Base-by-base conservation (phyloP, 805 yeast genomes). In the Ogataea ramenticola region DNA sequence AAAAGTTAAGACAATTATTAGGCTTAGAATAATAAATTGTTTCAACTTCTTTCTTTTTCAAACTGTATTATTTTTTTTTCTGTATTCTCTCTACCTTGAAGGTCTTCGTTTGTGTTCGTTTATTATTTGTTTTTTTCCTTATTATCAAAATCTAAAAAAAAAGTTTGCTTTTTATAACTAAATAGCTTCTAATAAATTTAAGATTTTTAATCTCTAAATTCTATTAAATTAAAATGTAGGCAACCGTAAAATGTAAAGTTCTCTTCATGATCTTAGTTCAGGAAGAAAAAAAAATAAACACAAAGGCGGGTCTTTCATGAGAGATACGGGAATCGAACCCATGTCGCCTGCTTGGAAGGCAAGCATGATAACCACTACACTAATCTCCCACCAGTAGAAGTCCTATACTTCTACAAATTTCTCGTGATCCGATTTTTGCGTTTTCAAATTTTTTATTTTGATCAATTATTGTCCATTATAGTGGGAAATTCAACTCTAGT, bases 251-350 rank as follows among this genome's bases (percentile, higher is more conserved):
- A 26, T 26, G 27, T 8, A 30, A 11, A n/a, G 11, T 32, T n/a
- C n/a, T n/a, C n/a, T n/a, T n/a, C n/a, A n/a, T n/a, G n/a, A n/a
- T n/a, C n/a, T n/a, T n/a, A n/a, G n/a, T n/a, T n/a, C n/a, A 21
- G 22, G 3, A 36, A 32, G 45, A 50, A 57, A 64, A 65, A 62
- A 62, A 55, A 53, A 51, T 51, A 50, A n/a, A n/a, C n/a, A n/a
- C n/a, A n/a, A 54, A 47, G 45, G 47, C 44, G 54, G 53, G 27
- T 16, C 26, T 52, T 46, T 49, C 46, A 52, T 79, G 87, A 81
- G 80, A 79, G 82, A 81, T 80, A 79, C 83, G 88, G 84, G 91
- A 83, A 80, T 83, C 89, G 91, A 83, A 83, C 91, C 89, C 90
- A 77, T 81, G 87, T 79, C 90, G 71, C 82, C 79, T 79, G 88